Evolutionary conservation across 75 land plant genomes (phyloP), one percentile per base, ranked within the genome.

Genomic region (Larix kaempferi): DNA sequence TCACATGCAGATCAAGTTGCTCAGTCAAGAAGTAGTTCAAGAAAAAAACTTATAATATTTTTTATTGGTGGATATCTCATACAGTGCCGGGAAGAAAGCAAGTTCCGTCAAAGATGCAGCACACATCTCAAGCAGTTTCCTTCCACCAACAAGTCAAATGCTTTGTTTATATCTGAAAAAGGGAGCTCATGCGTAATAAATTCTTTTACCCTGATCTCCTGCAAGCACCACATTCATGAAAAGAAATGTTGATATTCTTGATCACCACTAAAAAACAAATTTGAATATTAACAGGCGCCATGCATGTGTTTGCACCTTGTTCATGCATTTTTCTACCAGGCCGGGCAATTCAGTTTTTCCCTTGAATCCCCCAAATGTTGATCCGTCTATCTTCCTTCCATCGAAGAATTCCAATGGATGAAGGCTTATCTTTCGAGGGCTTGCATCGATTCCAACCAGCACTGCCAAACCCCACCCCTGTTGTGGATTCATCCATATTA

Each of bases 381-480:
- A 39, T n/a, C 76, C 80, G 16, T 39, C 74, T 11, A 78, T 33
- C n/a, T 55, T 58, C 39, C 80, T 74, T n/a, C 84, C 84, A 55
- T 56, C 71, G 16, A 82, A 61, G 8, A 82, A 73, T 5, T 80
- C 41, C 4, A 57, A 62, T 56, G 80, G 84, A 78, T 26, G 54
- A 3, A 67, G 59, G 2, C 67, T 7, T 39, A 82, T 60, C n/a
- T 7, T 71, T 25, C 75, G 27, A 6, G 61, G 73, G 27, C 61
- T 64, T 22, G 78, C 62, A 74, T 74, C 83, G 44, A 87, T 63
- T 13, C 88, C 87, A 13, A 71, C 39, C 33, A 84, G 59, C 21
- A 87, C 73, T 74, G 86, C 74, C 67, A 76, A 65, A 26, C 88
- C 88, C 86, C 83, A 78, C 26, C 78, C 80, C 88, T 87, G 14